A percentile compares a stretch with the other conserved stretches of the same genome.
Evolutionary conservation across 768 basidiomycete species (phyloP).

Genomic region (Xerocomellus dryophilus): DNA sequence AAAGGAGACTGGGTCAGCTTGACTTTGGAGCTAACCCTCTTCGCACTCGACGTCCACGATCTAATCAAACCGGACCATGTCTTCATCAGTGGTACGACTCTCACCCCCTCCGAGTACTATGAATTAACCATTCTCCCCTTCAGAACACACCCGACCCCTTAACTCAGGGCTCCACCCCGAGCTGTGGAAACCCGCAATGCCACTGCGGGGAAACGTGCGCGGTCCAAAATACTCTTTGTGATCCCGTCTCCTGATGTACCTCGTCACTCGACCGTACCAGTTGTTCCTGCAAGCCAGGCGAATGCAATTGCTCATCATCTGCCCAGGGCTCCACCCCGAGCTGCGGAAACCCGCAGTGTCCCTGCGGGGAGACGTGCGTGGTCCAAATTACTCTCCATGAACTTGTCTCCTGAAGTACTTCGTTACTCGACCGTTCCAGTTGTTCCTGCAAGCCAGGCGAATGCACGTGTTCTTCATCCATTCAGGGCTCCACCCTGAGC

Average conservation of each 20-base stretch:
- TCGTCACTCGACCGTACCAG: neutral
- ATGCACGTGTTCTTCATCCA: neutral
- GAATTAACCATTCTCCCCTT: neutral
- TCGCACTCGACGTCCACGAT: neutral
- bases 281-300: slow-evolving; percentile 13
- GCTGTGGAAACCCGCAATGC: slow-evolving; percentile 20
- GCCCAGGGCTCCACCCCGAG: slow-evolving; percentile 4
- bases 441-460: slow-evolving; percentile 16
- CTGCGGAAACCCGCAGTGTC: slow-evolving; percentile 20
- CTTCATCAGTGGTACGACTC: slow-evolving; percentile 6
- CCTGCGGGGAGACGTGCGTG: slow-evolving; percentile 18
- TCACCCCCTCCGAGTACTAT: neutral
- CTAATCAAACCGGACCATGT: neutral
- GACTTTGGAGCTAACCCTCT: neutral
- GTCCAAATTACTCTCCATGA: too few species aligned
- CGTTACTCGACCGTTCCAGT: neutral
- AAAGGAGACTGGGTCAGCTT: too few species aligned
- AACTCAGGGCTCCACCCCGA: slow-evolving; percentile 4
- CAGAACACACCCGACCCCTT: slow-evolving; percentile 5
- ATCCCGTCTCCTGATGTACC: neutral
- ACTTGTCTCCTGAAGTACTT: neutral
- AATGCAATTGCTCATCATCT: too few species aligned
- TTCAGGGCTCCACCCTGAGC: slow-evolving; percentile 4
- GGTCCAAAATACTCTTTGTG: too few species aligned
- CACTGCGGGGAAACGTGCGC: slow-evolving; percentile 18